phyloP scores from a whole-genome alignment of 257 asterid genomes.

The Eustoma russellianum region DNA sequence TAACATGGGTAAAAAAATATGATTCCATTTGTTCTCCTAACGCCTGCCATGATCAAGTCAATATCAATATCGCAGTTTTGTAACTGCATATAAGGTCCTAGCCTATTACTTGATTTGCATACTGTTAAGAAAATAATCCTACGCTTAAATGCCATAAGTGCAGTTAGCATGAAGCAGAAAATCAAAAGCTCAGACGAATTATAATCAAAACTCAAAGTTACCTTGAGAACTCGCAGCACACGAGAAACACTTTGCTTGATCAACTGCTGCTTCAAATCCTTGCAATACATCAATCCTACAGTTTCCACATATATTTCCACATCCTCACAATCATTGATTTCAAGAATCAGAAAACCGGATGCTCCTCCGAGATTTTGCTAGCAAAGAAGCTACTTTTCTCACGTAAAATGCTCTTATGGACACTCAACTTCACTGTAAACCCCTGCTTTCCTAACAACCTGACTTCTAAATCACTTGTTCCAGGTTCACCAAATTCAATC shows the following conservation, averaged over 20 bases:
- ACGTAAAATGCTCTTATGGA: constrained; percentile 52
- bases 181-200: background rate
- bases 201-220: constrained; percentile 13
- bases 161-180: background rate
- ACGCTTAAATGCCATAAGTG: too few species aligned
- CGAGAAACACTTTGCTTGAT: constrained; percentile 83
- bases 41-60: too few species aligned
- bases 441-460: constrained; percentile 77
- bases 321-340: constrained; percentile 84
- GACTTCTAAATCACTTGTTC: constrained; percentile 75
- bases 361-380: constrained; percentile 36
- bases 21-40: too few species aligned
- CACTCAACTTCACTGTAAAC: constrained; percentile 73
- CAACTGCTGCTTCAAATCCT: constrained; percentile 73
- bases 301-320: constrained; percentile 90
- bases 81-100: too few species aligned
- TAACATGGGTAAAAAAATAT: too few species aligned
- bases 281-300: constrained; percentile 88
- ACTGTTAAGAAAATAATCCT: too few species aligned
- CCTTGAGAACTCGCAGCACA: constrained; percentile 83
- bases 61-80: too few species aligned
- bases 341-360: constrained; percentile 66
- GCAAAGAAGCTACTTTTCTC: constrained; percentile 65
- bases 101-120: too few species aligned
- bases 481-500: constrained; percentile 88